Evolutionary conservation across 1,284 basidiomycete genomes (phyloP).

Genomic region (Melanopsichium pennsylvanicum): DNA sequence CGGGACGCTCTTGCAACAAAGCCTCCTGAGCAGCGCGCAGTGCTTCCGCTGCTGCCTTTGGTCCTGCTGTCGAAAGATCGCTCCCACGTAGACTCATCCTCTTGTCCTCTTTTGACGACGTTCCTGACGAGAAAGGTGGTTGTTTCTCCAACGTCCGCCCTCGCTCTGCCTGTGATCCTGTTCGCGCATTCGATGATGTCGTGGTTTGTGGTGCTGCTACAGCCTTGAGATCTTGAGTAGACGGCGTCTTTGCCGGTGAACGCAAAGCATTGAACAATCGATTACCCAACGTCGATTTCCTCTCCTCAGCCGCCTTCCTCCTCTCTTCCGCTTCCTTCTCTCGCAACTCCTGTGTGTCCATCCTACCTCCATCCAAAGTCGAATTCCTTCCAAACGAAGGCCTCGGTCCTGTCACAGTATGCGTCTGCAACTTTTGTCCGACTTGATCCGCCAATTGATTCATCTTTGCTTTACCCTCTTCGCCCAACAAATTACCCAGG

Average conservation of each 20-base stretch:
- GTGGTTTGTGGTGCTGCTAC: constrained; percentile 2
- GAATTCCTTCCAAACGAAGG: constrained; percentile 56
- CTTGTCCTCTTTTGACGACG: constrained; percentile 22
- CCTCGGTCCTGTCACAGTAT: constrained; percentile 61
- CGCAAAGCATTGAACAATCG: constrained; percentile 47
- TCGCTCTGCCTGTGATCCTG: constrained; percentile 11
- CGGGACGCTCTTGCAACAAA: constrained; percentile 48
- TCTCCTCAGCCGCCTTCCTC: constrained; percentile 25
- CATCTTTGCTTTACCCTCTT: constrained; percentile 63
- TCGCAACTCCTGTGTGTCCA: constrained; percentile 46
- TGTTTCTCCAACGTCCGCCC: constrained; percentile 32
- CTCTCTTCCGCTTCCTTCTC: constrained; percentile 48
- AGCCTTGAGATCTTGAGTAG: constrained; percentile 24
- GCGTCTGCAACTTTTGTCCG: constrained; percentile 58
- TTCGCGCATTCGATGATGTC: not conserved
- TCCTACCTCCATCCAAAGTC: constrained; percentile 45
- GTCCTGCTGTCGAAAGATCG: constrained; percentile 47
- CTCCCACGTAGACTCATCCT: constrained; percentile 42
- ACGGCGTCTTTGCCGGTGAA: constrained; percentile 21
- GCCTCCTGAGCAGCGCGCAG: constrained; percentile 54
- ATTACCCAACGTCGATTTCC: constrained; percentile 42
- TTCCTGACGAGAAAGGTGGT: not conserved
- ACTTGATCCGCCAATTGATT: constrained; percentile 62
- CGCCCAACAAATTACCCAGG: constrained; percentile 61
- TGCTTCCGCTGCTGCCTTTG: constrained; percentile 51